Evolutionary conservation across 257 asterid genomes (phyloP).

Genomic region (Nicotiana noctiflora): DNA sequence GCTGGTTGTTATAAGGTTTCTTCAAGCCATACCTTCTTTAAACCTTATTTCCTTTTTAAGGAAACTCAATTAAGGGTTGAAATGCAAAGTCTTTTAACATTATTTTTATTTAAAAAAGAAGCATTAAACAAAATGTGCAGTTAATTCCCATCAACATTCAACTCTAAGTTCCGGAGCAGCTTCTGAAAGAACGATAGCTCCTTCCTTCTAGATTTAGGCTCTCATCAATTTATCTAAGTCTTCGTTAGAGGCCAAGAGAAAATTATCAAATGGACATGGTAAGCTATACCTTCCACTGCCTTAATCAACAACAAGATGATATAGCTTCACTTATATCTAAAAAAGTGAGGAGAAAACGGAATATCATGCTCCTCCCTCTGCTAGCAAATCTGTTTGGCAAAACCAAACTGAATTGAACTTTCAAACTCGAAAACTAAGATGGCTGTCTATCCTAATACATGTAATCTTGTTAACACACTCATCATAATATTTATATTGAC

Average conservation of each 20-base stretch:
- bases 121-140: background rate
- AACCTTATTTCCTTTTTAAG: background rate
- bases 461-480: background rate
- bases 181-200: background rate
- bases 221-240: background rate
- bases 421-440: background rate
- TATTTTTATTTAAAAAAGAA: background rate
- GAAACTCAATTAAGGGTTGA: background rate
- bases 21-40: background rate
- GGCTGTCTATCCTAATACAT: background rate
- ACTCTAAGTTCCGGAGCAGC: background rate
- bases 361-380: background rate
- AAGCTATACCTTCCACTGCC: conserved; percentile 1
- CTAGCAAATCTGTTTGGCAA: background rate
- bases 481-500: background rate
- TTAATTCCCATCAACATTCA: background rate
- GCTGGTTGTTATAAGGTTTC: background rate
- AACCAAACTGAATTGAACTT: background rate
- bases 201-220: background rate
- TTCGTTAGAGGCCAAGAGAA: background rate
- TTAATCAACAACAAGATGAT: background rate
- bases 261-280: background rate
- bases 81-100: background rate
- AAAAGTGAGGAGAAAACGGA: background rate
- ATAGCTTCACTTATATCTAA: background rate